phyloP scores from a whole-genome alignment of 73 alveolate genomes.

The Blepharisma stoltei region DNA sequence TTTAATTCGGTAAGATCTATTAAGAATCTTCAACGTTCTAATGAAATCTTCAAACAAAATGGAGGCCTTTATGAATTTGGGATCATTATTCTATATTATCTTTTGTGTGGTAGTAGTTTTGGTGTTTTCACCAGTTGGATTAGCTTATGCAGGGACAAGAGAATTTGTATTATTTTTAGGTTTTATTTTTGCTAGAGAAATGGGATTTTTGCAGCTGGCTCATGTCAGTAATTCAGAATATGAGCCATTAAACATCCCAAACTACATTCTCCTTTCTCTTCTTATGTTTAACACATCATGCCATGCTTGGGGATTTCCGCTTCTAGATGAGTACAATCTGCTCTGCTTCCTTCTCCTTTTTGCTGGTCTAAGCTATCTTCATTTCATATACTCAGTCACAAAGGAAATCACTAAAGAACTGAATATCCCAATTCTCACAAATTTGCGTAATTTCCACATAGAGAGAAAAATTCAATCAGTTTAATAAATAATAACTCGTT shows the following conservation, averaged over 20 bases:
- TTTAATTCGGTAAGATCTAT: background rate
- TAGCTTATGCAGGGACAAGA: background rate
- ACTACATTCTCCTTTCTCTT: background rate
- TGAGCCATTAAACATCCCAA: background rate
- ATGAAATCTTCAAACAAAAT: background rate
- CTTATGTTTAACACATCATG: background rate
- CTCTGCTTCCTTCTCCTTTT: background rate
- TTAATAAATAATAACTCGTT: too few relatives aligned
- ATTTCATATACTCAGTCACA: background rate
- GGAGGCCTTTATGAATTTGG: background rate
- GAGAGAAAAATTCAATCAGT: too few relatives aligned
- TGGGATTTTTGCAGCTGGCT: conserved; percentile 19
- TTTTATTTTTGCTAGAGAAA: conserved; percentile 21
- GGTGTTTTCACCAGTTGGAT: background rate
- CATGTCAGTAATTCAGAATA: conserved; percentile 1
- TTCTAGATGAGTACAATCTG: background rate
- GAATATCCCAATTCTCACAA: background rate
- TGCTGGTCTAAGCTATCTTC: conserved; percentile 12
- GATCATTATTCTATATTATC: background rate
- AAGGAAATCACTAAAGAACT: conserved; percentile 25
- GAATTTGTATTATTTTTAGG: conserved; percentile 11
- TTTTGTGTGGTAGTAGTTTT: background rate
- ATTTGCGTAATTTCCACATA: too few relatives aligned
- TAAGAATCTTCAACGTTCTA: background rate
- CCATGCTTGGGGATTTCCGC: conserved; percentile 11